phyloP scores from a whole-genome alignment of 441 rosid species.

The Adansonia grandidieri region DNA sequence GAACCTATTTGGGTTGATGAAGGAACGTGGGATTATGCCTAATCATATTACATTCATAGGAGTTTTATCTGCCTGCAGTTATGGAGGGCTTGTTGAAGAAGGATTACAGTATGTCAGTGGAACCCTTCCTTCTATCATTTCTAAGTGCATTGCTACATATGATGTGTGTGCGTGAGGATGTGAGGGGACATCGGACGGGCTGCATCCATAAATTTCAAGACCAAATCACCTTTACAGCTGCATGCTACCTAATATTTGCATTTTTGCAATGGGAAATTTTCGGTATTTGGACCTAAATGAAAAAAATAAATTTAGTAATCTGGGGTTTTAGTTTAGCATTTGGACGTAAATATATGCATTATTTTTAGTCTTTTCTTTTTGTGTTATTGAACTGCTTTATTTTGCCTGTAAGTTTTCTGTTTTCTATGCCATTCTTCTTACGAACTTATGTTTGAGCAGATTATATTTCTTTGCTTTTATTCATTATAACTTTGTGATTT shows the following conservation, averaged over 20 bases:
- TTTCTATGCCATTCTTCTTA: not conserved
- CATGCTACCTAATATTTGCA: not conserved
- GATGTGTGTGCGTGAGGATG: conserved; percentile 2
- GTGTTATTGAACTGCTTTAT: conserved; percentile 7
- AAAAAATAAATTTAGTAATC: not conserved
- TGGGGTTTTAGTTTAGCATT: not conserved
- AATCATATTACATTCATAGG: conserved; percentile 41
- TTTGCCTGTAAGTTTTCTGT: not conserved
- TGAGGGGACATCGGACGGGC: not conserved
- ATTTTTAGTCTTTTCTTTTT: not conserved
- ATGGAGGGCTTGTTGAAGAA: conserved; percentile 46
- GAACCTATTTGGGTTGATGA: conserved; percentile 56
- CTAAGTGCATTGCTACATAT: not conserved
- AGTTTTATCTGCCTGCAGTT: conserved; percentile 50
- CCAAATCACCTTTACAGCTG: not conserved
- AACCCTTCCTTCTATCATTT: not conserved
- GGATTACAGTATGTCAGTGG: conserved; percentile 31
- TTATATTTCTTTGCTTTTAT: conserved; percentile 1
- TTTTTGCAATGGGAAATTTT: not conserved
- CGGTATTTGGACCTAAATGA: not conserved
- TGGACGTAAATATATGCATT: not conserved
- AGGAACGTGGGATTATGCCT: conserved; percentile 31
- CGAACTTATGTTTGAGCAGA: not conserved
- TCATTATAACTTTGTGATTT: not conserved
- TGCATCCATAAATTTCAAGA: not conserved